Evolutionary conservation across 768 basidiomycete species (phyloP), one percentile per base, ranked within the genome.

Genomic region (Termitomyces sp.): DNA sequence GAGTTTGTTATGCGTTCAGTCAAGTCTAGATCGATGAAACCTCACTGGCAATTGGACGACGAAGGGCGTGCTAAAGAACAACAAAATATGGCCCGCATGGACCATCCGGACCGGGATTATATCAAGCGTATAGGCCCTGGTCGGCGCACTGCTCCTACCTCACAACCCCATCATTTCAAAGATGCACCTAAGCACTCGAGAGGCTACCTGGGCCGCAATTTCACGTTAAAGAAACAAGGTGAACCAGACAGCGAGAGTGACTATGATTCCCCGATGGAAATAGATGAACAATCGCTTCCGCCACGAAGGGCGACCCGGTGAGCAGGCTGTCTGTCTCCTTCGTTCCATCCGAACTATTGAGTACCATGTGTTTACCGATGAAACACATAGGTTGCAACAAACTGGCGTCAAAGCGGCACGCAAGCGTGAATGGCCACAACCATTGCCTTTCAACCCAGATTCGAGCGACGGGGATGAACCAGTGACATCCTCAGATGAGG

Each of bases 381-480:
- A 37, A 36, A 6, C 47, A 48, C 42, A 11, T 53, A 66, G 65
- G 10, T 14, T 36, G 7, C 42, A 50, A n/a, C 67, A 68, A 48
- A 53, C 45, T 31, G 67, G 57, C 0, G 12, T 63, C 14, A 68
- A 68, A 61, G 67, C 62, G n/a, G 67, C 67, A 25, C 67, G 67
- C 36, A 68, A 68, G 57, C 63, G 61, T 20, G 65, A 66, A 63
- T 68, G 65, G 65, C 67, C 67, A n/a, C 63, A 46, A 29, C 36
- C 20, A 32, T 57, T 40, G 20, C 12, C 51, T 9, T 48, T 45
- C 20, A 47, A 59, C 0, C 43, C 63, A 31, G 61, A 64, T 14
- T 60, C 50, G 17, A 62, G 57, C 36, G 65, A 63, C 14, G 50
- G 61, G 14, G 52, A 60, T 37, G 60, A 34, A 31, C 36, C 53